These are phyloP conservation scores for Lolium perenne DNA, from an alignment of 176 grass and related monocot species.

Conservation along the genomic window DNA sequence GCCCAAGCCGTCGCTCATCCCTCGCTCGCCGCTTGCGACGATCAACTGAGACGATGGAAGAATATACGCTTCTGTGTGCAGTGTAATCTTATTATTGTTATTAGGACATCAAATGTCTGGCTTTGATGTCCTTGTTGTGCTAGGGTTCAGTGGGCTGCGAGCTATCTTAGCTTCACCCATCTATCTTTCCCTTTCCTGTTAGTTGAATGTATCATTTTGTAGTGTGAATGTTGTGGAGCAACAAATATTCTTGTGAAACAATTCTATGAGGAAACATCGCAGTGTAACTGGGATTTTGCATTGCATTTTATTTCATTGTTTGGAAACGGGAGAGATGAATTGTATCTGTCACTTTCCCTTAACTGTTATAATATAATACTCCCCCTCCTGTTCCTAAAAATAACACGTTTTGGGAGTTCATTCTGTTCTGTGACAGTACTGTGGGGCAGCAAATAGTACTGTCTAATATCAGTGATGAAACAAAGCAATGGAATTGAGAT, in stretches of 20 bases:
- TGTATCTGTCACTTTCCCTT: no score
- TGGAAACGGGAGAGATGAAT: background rate
- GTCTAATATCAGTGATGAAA: background rate
- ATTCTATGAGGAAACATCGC: background rate
- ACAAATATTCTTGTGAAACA: background rate
- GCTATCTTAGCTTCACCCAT: conserved; percentile 53
- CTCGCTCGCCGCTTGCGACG: conserved; percentile 81
- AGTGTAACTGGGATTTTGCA: background rate
- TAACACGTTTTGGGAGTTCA: no score
- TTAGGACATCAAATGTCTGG: conserved; percentile 25
- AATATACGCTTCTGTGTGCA: background rate
- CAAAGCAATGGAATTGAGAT: background rate
- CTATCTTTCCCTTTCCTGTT: conserved; percentile 16
- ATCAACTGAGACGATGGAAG: conserved; percentile 54
- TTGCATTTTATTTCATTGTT: background rate
- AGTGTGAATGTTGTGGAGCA: background rate
- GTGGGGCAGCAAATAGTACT: background rate
- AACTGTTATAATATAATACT: no score
- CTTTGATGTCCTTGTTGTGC: conserved; percentile 39
- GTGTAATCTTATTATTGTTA: conserved; percentile 49
- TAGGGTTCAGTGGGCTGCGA: conserved; percentile 33
- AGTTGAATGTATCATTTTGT: conserved; percentile 20
- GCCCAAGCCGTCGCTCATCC: conserved; percentile 66
- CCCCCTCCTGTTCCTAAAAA: no score
- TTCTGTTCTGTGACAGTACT: background rate